Evolutionary conservation across 2,329 filamentous ascomycete genomes (phyloP).

Genomic region (Bipolaris cookei): DNA sequence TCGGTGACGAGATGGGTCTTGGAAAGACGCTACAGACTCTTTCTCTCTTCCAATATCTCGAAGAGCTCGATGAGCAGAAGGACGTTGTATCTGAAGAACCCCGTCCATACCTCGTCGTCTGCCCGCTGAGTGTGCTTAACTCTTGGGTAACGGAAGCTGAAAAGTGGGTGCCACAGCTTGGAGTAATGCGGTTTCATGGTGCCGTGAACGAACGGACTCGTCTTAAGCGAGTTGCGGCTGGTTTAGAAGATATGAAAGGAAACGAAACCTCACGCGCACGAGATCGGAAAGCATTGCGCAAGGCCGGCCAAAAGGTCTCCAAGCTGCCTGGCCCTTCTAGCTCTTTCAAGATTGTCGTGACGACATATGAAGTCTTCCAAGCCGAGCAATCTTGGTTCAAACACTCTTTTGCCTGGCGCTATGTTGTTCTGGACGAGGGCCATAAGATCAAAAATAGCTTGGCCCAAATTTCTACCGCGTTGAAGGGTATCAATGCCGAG

Average conservation of each 20-base stretch:
- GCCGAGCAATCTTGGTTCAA: constrained; percentile 91
- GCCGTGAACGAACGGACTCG: constrained; percentile 82
- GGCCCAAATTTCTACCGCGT: constrained; percentile 51
- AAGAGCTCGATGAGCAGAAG: constrained; percentile 76
- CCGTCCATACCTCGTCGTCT: constrained; percentile 94
- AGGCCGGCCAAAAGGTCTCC: constrained; percentile 59
- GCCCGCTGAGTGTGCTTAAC: constrained; percentile 92
- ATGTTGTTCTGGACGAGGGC: constrained; percentile 99
- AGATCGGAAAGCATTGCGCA: constrained; percentile 89
- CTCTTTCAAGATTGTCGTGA: constrained; percentile 70
- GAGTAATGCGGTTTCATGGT: constrained; percentile 92
- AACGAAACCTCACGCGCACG: constrained; percentile 72
- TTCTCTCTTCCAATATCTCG: constrained; percentile 93
- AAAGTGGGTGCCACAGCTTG: constrained; percentile 90
- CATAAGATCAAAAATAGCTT: constrained; percentile 94
- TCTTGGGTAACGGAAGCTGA: constrained; percentile 99
- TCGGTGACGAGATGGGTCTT: constrained; percentile 99
- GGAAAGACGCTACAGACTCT: constrained; percentile 99
- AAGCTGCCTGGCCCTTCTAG: constrained; percentile 33
- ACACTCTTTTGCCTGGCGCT: constrained; percentile 95
- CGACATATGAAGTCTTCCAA: constrained; percentile 98
- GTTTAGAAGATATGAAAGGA: constrained; percentile 55
- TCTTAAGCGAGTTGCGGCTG: constrained; percentile 60
- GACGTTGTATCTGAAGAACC: constrained; percentile 62
- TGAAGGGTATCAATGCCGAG: constrained; percentile 55